Evolutionary conservation across 1,284 basidiomycete species (phyloP).

Genomic region (Irpex rosettiformis): DNA sequence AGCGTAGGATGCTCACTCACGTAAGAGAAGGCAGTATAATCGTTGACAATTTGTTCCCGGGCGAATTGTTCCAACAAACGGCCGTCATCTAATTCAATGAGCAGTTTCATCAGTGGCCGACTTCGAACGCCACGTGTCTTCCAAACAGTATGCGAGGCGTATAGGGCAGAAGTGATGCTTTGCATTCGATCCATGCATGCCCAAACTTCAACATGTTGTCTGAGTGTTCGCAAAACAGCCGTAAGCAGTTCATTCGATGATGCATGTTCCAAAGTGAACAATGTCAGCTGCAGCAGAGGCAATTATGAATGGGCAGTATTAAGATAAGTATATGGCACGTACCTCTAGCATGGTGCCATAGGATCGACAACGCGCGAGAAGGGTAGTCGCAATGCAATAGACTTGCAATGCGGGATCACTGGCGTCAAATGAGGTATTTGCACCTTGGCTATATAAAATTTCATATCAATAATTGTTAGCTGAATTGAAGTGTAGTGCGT

Average conservation of each 20-base stretch:
- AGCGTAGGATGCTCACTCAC: conserved; percentile 35
- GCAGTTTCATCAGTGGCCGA: conserved; percentile 53
- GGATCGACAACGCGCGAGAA: conserved; percentile 59
- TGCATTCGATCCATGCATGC: conserved; percentile 66
- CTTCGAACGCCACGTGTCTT: conserved; percentile 60
- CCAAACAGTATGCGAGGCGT: conserved; percentile 58
- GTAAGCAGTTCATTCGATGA: conserved; percentile 49
- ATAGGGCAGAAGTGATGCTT: conserved; percentile 54
- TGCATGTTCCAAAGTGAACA: conserved; percentile 51
- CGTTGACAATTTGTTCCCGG: conserved; percentile 55
- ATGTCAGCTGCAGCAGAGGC: conserved; percentile 46
- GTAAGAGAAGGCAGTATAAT: conserved; percentile 55
- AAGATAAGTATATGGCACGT: conserved; percentile 15
- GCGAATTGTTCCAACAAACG: conserved; percentile 48
- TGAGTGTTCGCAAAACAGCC: conserved; percentile 61
- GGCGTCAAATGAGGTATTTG: conserved; percentile 10
- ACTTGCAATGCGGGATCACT: conserved; percentile 30
- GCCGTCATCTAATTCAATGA: conserved; percentile 62
- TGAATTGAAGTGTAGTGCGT: conserved; percentile 15
- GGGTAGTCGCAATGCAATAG: conserved; percentile 56
- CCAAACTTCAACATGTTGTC: conserved; percentile 69
- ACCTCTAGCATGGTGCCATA: conserved; percentile 70
- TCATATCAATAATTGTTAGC: neutral
- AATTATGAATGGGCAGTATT: neutral
- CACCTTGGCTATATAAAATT: conserved; percentile 9